Conservation (phyloP, 345 rosid genomes). For the Draba incana region DNA sequence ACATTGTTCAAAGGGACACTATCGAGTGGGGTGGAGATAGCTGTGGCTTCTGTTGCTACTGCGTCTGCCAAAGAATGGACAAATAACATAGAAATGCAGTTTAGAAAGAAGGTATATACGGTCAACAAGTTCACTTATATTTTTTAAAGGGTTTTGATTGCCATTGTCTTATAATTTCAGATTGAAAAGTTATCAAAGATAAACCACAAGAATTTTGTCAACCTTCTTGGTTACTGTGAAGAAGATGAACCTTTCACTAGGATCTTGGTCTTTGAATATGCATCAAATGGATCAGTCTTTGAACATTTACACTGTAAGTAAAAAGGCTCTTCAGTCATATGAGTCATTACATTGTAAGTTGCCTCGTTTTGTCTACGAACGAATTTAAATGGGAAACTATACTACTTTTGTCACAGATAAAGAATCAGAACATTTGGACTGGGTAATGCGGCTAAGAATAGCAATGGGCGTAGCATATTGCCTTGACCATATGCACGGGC, state of each 20-base stretch:
- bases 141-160: conserved; percentile 1
- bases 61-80: conserved; percentile 72
- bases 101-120: conserved; percentile 73
- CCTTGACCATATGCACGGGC: conserved; percentile 88
- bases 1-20: conserved; percentile 88
- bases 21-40: conserved; percentile 93
- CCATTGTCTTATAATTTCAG: conserved; percentile 46
- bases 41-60: conserved; percentile 66
- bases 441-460: conserved; percentile 80
- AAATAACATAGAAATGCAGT: conserved; percentile 63
- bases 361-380: background rate
- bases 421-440: conserved; percentile 89
- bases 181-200: conserved; percentile 76
- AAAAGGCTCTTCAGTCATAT: conserved; percentile 6
- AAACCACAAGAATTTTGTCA: conserved; percentile 96
- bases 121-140: conserved; percentile 2
- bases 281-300: conserved; percentile 88
- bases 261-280: conserved; percentile 96
- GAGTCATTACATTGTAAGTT: background rate
- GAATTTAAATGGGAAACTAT: background rate
- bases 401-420: conserved; percentile 54
- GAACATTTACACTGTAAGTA: conserved; percentile 94
- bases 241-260: conserved; percentile 90
- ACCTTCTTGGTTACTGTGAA: conserved; percentile 93
- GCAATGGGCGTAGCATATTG: conserved; percentile 90